These are phyloP conservation scores for Echites panduratus DNA, from an alignment of 257 asterid genomes.

Conservation along the genomic window DNA sequence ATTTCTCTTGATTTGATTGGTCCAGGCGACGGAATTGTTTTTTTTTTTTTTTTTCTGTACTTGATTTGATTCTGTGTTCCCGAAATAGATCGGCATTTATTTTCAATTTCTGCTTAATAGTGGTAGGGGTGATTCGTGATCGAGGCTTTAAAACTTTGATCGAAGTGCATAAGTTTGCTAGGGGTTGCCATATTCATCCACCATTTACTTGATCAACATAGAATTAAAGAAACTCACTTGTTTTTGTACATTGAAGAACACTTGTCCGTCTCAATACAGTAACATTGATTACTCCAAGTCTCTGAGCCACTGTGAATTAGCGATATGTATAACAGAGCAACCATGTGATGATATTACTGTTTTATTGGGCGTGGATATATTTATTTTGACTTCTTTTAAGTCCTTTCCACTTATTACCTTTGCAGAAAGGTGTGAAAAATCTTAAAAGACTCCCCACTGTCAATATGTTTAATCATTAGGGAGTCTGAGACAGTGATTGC, in stretches of 20 bases:
- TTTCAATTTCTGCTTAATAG: not conserved
- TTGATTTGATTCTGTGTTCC: not conserved
- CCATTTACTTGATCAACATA: not conserved
- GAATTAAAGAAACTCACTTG: not conserved
- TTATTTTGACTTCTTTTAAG: not conserved
- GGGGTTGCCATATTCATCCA: not conserved
- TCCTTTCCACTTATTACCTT: not conserved
- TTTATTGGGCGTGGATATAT: not conserved
- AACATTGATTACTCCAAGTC: not conserved
- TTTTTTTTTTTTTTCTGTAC: too few species aligned
- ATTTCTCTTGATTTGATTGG: not conserved
- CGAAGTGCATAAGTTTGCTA: not conserved
- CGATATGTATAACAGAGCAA: not conserved
- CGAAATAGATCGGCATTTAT: not conserved
- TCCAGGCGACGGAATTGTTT: not conserved
- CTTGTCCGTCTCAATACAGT: not conserved
- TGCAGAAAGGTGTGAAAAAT: not conserved
- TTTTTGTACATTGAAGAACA: not conserved
- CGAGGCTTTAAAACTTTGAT: not conserved
- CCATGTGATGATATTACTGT: not conserved
- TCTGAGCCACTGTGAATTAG: not conserved
- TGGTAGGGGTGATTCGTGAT: constrained; percentile 5
- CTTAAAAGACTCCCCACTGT: too few species aligned
- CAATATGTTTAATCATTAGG: not conserved
- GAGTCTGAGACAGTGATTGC: not conserved